phyloP scores from a whole-genome alignment of 352 stramenopile species.

The Pythium aquatile region DNA sequence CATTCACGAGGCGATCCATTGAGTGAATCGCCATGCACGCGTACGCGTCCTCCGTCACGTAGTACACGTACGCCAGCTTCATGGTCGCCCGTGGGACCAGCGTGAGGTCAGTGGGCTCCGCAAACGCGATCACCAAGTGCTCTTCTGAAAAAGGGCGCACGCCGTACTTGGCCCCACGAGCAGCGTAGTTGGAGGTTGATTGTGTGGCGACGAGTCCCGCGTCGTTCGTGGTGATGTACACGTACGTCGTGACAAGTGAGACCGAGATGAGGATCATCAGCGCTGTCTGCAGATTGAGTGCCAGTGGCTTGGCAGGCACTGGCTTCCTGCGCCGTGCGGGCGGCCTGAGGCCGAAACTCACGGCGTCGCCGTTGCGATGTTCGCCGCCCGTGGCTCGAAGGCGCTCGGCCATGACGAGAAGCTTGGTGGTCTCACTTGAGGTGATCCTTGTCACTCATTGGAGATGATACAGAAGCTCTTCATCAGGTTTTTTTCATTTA shows the following conservation, averaged over 20 bases:
- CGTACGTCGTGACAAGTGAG: constrained; percentile 11
- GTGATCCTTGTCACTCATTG: too few species aligned
- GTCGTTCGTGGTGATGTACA: constrained; percentile 1
- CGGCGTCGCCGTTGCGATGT: background rate
- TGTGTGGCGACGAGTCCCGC: constrained; percentile 7
- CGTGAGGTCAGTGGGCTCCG: constrained; percentile 12
- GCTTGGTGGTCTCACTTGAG: too few species aligned
- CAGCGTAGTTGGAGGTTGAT: constrained; percentile 10
- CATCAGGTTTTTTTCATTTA: too few species aligned
- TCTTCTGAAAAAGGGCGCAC: constrained; percentile 20
- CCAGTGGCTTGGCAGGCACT: background rate
- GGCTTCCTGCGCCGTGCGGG: background rate
- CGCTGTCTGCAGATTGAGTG: background rate
- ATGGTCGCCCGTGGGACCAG: constrained; percentile 1
- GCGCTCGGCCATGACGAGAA: background rate
- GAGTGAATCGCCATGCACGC: constrained; percentile 19
- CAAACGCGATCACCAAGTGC: constrained; percentile 13
- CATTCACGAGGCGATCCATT: constrained; percentile 16
- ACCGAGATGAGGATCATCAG: constrained; percentile 14
- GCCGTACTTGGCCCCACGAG: constrained; percentile 4
- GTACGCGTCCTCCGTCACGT: constrained; percentile 19
- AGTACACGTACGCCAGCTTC: constrained; percentile 22
- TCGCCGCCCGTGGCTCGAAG: background rate
- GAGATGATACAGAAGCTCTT: too few species aligned
- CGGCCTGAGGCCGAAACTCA: constrained; percentile 1